Evolutionary conservation across 352 stramenopile genomes (phyloP), one percentile per base, ranked within the genome.

Genomic region (Pythium graminicola): DNA sequence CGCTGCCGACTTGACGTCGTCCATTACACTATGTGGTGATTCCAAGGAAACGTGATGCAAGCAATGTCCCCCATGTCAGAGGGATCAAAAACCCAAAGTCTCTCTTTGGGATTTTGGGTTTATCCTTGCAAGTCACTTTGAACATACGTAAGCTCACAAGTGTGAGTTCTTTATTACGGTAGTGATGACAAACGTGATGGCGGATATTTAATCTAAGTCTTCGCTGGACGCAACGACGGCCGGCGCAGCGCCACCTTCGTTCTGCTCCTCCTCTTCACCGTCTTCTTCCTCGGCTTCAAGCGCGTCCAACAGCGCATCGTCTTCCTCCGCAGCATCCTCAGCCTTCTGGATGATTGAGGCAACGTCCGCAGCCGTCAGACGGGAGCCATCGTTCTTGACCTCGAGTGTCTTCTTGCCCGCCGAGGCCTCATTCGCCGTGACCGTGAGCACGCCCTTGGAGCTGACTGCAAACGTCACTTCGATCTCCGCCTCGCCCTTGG

Each of bases 361-460:
- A 17, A 94, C 81, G 54, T 89, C 70, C 0, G 62, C 67, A 16
- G 80, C 54, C 9, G 73, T 79, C 56, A 94, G 61, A 29, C 84
- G 84, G 64, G 69, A 82, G 31, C 67, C 66, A 64, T 94, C 84
- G 44, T 81, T 77, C 50, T 77, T 70, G 44, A 94, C 73, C 46
- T 85, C 75, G 6, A 94, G 65, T 45, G 67, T 73, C 78, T 94
- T 91, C 48, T 69, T 79, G 62, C 74, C 74, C 16, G 75, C 76
- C 45, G 73, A 78, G 39, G 72, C 67, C 64, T 92, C 78, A 32
- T 76, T 73, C 5, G 96, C 96, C 45, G 82, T 95, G 40, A 99
- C 93, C 53, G 95, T 95, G 32, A 99, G 79, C 64, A 97, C 93
- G 36, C 93, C 94, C 70, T 93, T 93, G 60, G 79, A 92, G 67